These are phyloP conservation scores for Francoa sonchifolia DNA, from an alignment of 441 rosid genomes.

Conservation along the genomic window DNA sequence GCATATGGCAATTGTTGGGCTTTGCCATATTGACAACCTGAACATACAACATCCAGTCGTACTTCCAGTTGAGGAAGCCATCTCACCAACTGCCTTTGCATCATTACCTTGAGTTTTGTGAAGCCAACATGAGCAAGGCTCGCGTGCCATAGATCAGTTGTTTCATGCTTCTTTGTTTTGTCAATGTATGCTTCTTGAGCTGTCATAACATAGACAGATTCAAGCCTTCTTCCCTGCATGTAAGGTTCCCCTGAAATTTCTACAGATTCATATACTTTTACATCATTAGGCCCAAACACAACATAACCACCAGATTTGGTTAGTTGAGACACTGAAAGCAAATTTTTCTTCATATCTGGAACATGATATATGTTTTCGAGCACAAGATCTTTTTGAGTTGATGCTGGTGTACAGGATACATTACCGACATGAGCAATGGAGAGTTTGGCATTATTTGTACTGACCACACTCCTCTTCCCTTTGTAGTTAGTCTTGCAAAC, in stretches of 20 bases:
- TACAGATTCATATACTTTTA: neutral
- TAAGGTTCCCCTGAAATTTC: neutral
- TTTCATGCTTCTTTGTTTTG: conserved; percentile 1
- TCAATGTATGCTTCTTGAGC: neutral
- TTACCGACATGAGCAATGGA: neutral
- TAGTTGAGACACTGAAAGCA: neutral
- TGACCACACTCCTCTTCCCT: neutral
- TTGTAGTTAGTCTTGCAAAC: neutral
- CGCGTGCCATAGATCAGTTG: conserved; percentile 1
- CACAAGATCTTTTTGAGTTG: neutral
- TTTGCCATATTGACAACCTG: neutral
- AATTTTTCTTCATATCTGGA: neutral
- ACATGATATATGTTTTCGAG: neutral
- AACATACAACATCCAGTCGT: neutral
- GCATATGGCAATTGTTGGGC: conserved; percentile 1
- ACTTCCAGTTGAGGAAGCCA: conserved; percentile 2
- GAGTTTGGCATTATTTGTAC: conserved; percentile 1
- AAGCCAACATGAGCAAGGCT: conserved; percentile 1
- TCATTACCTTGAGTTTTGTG: conserved; percentile 1
- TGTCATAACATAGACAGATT: conserved; percentile 3
- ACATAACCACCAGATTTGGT: neutral
- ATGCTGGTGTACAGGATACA: neutral
- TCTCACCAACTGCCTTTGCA: conserved; percentile 2
- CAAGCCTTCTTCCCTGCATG: neutral
- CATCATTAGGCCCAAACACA: neutral